These are phyloP conservation scores for Thoreauomyces humboldtii DNA, from an alignment of 192 early-diverging fungal species.

Conservation along the genomic window DNA sequence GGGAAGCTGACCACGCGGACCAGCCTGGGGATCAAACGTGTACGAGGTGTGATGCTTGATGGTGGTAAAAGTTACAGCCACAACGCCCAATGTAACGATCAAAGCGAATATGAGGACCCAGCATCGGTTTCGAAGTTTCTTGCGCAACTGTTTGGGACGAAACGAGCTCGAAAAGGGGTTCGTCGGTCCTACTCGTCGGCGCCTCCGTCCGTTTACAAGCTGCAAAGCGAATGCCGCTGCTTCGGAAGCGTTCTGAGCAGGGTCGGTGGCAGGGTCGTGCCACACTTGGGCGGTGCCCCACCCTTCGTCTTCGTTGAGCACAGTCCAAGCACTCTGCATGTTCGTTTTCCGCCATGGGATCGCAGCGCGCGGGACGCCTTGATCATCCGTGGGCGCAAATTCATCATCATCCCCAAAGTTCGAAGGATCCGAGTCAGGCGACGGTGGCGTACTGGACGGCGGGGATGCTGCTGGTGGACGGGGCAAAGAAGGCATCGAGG, in stretches of 20 bases:
- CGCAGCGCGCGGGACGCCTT: conserved; percentile 12
- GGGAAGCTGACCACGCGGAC: conserved; percentile 23
- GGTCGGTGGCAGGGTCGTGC: conserved; percentile 2
- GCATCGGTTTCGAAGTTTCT: conserved; percentile 6
- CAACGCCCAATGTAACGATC: neutral
- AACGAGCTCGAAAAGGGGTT: neutral
- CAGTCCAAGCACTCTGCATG: conserved; percentile 27
- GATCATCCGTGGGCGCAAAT: conserved; percentile 13
- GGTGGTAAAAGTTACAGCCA: neutral
- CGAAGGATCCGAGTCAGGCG: too few species aligned
- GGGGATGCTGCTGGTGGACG: neutral
- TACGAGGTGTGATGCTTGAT: neutral
- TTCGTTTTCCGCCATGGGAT: conserved; percentile 22
- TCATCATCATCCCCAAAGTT: too few species aligned
- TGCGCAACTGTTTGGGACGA: neutral
- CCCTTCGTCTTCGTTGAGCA: conserved; percentile 14
- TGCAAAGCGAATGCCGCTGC: conserved; percentile 10
- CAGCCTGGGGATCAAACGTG: conserved; percentile 22
- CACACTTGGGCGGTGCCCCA: conserved; percentile 16
- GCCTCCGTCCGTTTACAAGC: conserved; percentile 7
- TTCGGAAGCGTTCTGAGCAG: neutral
- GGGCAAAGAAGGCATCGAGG: neutral
- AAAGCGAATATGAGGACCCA: neutral
- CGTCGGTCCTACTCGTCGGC: conserved; percentile 9
- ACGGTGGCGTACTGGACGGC: neutral